Evolutionary conservation across 2,329 filamentous ascomycete genomes (phyloP).

Genomic region (Xylariaceae sp.): DNA sequence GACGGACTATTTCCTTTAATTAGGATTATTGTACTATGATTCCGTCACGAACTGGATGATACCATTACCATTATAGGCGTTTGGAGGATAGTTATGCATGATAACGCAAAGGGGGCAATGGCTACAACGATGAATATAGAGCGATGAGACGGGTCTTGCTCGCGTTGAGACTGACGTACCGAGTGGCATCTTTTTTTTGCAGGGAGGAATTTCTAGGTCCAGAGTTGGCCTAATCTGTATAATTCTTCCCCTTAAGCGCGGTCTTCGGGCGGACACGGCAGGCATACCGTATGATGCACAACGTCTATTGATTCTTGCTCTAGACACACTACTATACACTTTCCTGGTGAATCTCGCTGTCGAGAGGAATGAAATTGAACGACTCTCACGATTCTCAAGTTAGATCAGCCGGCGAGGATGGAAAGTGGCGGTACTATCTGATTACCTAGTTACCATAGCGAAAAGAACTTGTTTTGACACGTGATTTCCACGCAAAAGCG

Average conservation of each 20-base stretch:
- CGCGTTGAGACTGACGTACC: constrained; percentile 5
- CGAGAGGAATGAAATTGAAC: neutral
- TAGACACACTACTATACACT: neutral
- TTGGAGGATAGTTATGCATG: constrained; percentile 16
- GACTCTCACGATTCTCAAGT: neutral
- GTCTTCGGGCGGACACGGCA: constrained; percentile 7
- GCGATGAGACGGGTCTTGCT: constrained; percentile 3
- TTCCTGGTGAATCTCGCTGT: neutral
- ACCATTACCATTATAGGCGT: constrained; percentile 28
- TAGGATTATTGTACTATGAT: constrained; percentile 19
- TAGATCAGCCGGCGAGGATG: neutral
- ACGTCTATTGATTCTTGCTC: neutral
- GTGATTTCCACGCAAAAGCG: too few relatives aligned
- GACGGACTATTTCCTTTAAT: constrained; percentile 64
- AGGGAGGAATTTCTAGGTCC: constrained; percentile 3
- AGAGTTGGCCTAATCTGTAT: constrained; percentile 11
- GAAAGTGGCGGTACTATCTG: neutral
- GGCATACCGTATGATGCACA: neutral
- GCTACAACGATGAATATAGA: constrained; percentile 17
- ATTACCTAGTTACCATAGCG: too few relatives aligned
- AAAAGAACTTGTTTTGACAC: too few relatives aligned
- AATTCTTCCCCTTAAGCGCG: constrained; percentile 9
- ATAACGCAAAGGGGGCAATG: constrained; percentile 8
- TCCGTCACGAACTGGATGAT: constrained; percentile 26
- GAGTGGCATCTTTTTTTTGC: constrained; percentile 6